phyloP scores from a whole-genome alignment of 2,329 filamentous ascomycete genomes.

The Aspergillus fructus region DNA sequence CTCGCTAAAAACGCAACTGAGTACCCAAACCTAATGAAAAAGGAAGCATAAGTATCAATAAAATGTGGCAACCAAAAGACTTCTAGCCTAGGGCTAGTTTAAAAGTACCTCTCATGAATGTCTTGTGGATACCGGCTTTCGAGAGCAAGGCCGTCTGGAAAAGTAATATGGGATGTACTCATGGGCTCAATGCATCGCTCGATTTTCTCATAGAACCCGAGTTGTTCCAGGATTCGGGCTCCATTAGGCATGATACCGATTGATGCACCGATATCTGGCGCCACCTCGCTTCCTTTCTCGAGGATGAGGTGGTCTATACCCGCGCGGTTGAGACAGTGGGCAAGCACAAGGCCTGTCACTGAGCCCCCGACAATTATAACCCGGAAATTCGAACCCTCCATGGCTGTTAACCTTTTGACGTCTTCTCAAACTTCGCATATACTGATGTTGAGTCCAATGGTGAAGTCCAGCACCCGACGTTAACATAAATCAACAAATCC shows the following conservation, averaged over 20 bases:
- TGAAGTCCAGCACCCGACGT: neutral
- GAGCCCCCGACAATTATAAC: slow-evolving; percentile 53
- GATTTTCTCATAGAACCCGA: slow-evolving; percentile 13
- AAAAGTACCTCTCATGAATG: slow-evolving; percentile 1
- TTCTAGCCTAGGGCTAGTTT: neutral
- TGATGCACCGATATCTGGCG: slow-evolving; percentile 17
- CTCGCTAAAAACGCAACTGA: slow-evolving; percentile 19
- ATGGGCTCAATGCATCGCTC: slow-evolving; percentile 18
- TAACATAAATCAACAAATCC: neutral
- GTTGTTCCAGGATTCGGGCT: slow-evolving; percentile 19
- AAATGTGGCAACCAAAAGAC: neutral
- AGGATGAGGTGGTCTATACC: slow-evolving; percentile 51
- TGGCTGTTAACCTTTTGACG: neutral
- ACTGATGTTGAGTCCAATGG: neutral
- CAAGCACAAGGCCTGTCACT: slow-evolving; percentile 50
- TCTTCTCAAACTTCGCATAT: neutral
- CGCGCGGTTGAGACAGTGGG: slow-evolving; percentile 46
- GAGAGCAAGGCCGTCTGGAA: slow-evolving; percentile 14
- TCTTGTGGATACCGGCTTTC: slow-evolving; percentile 8
- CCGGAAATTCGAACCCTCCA: slow-evolving; percentile 1
- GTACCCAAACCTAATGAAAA: slow-evolving; percentile 18
- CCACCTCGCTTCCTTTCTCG: slow-evolving; percentile 14
- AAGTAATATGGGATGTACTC: slow-evolving; percentile 8
- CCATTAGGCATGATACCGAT: slow-evolving; percentile 23
- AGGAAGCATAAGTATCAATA: neutral